These are phyloP conservation scores for Hypomyces perniciosus DNA, from an alignment of 2,329 filamentous ascomycete genomes.

Conservation along the genomic window DNA sequence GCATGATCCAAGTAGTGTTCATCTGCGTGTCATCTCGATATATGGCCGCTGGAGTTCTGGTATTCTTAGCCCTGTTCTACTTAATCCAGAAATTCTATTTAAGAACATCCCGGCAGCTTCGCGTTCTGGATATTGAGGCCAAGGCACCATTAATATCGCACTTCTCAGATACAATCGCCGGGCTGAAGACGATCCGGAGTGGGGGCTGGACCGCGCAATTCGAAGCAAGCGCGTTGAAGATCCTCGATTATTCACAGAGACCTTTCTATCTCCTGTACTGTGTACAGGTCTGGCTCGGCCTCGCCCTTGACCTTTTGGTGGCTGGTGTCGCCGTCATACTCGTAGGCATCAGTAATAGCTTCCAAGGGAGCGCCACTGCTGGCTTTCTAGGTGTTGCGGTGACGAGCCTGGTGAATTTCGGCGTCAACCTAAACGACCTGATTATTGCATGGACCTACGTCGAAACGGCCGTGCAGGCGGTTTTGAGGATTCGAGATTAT, in stretches of 20 bases:
- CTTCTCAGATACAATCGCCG: slow-evolving; percentile 39
- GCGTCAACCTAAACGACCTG: neutral
- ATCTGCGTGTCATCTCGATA: slow-evolving; percentile 30
- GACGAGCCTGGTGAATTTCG: slow-evolving; percentile 4
- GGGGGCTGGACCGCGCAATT: slow-evolving; percentile 42
- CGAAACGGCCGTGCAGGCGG: slow-evolving; percentile 1
- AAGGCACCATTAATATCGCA: slow-evolving; percentile 31
- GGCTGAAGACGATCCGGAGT: slow-evolving; percentile 42
- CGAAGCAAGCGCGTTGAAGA: slow-evolving; percentile 31
- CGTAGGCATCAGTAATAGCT: slow-evolving; percentile 31
- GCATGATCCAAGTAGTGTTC: slow-evolving; percentile 13
- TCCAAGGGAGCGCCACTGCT: slow-evolving; percentile 14
- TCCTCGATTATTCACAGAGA: slow-evolving; percentile 43
- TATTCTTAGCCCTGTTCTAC: slow-evolving; percentile 20
- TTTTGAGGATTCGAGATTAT: slow-evolving; percentile 17
- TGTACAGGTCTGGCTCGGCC: slow-evolving; percentile 46
- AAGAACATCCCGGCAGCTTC: slow-evolving; percentile 32
- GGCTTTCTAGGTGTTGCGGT: slow-evolving; percentile 19
- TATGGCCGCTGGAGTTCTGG: slow-evolving; percentile 40
- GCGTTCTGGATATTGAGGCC: slow-evolving; percentile 30
- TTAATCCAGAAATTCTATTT: slow-evolving; percentile 25
- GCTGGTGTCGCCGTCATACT: slow-evolving; percentile 17
- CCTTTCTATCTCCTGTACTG: slow-evolving; percentile 46
- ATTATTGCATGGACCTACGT: slow-evolving; percentile 1
- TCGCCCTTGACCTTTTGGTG: slow-evolving; percentile 41